A percentile compares a stretch with the other conserved stretches of the same genome.
Conservation (phyloP, 2,329 filamentous ascomycete species). For the Byssothecium circinans region DNA sequence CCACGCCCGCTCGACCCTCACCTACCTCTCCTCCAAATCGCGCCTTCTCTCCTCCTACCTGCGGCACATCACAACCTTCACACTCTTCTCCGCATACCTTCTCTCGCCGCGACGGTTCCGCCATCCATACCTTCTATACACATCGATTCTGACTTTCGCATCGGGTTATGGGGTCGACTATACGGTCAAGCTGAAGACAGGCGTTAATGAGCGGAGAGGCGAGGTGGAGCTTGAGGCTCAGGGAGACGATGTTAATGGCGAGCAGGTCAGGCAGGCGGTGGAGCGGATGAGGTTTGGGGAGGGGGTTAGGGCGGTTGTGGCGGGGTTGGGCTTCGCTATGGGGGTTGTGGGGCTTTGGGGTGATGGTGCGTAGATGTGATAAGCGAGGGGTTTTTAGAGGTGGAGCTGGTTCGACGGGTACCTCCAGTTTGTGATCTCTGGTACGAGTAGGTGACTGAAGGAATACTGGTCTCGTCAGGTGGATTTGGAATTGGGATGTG, state of each 20-base stretch:
- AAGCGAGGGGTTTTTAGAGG: too few relatives aligned
- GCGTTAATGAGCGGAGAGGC: conserved; percentile 25
- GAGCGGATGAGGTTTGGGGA: conserved; percentile 48
- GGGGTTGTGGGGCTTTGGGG: conserved; percentile 54
- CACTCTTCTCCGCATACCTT: conserved; percentile 75
- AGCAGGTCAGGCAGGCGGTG: conserved; percentile 51
- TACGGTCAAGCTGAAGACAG: conserved; percentile 29
- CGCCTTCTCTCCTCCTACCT: conserved; percentile 61
- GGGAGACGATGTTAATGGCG: conserved; percentile 52
- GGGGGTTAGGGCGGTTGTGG: conserved; percentile 46
- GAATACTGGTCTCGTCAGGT: too few relatives aligned
- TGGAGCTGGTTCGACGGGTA: too few relatives aligned
- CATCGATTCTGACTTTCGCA: conserved; percentile 64
- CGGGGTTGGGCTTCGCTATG: conserved; percentile 51
- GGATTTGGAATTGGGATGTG: too few relatives aligned
- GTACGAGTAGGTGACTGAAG: too few relatives aligned
- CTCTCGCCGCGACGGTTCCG: conserved; percentile 73
- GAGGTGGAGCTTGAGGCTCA: conserved; percentile 35
- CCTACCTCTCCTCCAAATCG: conserved; percentile 63
- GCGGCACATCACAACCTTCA: conserved; percentile 66
- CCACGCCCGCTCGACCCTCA: conserved; percentile 62
- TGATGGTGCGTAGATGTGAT: conserved; percentile 47
- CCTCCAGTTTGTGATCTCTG: too few relatives aligned
- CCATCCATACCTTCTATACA: conserved; percentile 91
- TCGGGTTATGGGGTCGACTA: conserved; percentile 47